Base-by-base conservation (phyloP, 306 rosid genomes). In the Sicyos edulis region DNA sequence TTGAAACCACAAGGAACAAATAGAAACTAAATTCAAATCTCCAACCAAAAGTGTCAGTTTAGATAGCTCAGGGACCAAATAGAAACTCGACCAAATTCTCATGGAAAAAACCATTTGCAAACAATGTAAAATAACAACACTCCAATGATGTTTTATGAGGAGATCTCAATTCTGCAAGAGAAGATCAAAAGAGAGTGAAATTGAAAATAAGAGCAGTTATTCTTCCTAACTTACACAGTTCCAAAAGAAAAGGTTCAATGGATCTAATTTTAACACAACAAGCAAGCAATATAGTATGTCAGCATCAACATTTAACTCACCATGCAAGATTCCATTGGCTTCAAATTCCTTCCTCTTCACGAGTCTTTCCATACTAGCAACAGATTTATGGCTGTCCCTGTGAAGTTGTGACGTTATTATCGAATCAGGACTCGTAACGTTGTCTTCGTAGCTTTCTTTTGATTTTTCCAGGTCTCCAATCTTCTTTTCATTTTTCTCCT, bases 331-430 rank as follows among this genome's bases (percentile, higher is more conserved):
- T 80, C 96, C 96, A 81, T 89, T 92, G 55, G 84, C 68, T 78
- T 85, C 91, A 10, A 80, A 24, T 76, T 87, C 85, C 86, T 83
- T 92, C 77, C 97, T 81, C 80, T 92, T 92, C 88, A 82, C 84
- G 78, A 57, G 76, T 78, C 79, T 88, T 78, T 77, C 83, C 50
- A 75, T 83, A 17, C 65, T 44, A 68, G 77, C 75, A 83, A 82
- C 75, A 62, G 32, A 76, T 53, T 61, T 82, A 50, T 80, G 72
- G 82, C 63, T 62, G 80, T 81, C 89, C 78, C 51, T 80, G 62
- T 73, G 72, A 81, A 77, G 61, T 75, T 72, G 87, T 77, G 87
- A 3, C 26, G 79, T 66, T 70, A 58, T 76, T 74, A 68, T 65
- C 57, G 81, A 74, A 72, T 74, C 80, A 72, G 59, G 22, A 77